Evolutionary conservation across 2,329 filamentous ascomycete species (phyloP).

Genomic region (Ilyonectria robusta): DNA sequence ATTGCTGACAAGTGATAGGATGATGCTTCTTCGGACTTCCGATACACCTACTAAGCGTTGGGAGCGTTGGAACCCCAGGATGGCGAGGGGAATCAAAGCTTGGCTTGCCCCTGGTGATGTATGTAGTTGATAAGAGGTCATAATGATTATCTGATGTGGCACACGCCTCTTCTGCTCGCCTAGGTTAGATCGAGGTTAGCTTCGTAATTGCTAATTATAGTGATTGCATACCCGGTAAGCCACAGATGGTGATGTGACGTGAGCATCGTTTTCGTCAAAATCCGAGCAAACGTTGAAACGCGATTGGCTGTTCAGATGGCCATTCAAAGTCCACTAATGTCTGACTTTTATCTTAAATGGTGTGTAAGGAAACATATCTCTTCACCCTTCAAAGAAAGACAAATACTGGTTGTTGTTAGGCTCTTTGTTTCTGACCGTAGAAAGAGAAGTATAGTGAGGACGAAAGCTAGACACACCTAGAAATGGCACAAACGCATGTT

Average conservation of each 20-base stretch:
- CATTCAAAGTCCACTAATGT: background rate
- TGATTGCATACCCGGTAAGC: background rate
- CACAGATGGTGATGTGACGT: background rate
- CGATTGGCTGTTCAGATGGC: background rate
- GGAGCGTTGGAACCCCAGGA: background rate
- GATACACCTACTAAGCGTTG: constrained; percentile 52
- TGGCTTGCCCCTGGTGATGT: constrained; percentile 14
- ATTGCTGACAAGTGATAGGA: constrained; percentile 43
- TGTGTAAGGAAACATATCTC: background rate
- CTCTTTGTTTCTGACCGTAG: too few species aligned
- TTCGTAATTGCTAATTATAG: background rate
- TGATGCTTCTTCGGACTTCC: constrained; percentile 49
- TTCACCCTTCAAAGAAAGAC: too few species aligned
- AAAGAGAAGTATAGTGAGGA: too few species aligned
- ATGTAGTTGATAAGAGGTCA: constrained; percentile 12
- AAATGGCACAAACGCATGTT: too few species aligned
- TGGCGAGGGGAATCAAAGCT: background rate
- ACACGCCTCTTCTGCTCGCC: background rate
- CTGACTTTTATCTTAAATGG: background rate
- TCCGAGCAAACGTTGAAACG: background rate
- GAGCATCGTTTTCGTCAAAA: background rate
- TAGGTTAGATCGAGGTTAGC: background rate
- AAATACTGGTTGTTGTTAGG: too few species aligned
- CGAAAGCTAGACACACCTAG: too few species aligned
- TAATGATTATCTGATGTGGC: background rate